These are phyloP conservation scores for Talaromyces sp. DNA, from an alignment of 2,329 filamentous ascomycete genomes.

Conservation along the genomic window DNA sequence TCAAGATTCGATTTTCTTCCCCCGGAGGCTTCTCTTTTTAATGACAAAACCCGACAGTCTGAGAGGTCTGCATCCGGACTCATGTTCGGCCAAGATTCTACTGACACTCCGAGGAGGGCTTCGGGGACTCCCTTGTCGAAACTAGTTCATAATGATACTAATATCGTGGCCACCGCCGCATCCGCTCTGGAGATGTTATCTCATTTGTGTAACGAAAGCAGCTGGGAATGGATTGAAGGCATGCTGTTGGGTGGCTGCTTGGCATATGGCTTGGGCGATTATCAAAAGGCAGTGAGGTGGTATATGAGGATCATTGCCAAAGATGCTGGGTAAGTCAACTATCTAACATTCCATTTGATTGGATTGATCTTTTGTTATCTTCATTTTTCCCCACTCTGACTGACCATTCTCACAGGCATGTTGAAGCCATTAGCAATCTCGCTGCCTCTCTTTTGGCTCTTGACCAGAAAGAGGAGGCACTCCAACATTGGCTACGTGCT, in stretches of 20 bases:
- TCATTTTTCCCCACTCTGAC: conserved; percentile 11
- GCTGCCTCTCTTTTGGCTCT: conserved; percentile 85
- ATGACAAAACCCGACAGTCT: conserved; percentile 3
- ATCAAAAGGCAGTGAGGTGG: conserved; percentile 60
- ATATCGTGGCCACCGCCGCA: conserved; percentile 55
- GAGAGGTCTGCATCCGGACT: conserved; percentile 1
- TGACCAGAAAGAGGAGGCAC: conserved; percentile 75
- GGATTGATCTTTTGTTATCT: conserved; percentile 12
- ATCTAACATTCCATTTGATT: neutral
- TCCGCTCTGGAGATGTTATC: conserved; percentile 68
- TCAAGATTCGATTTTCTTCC: conserved; percentile 29
- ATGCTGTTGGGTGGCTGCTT: conserved; percentile 88
- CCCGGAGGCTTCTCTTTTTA: conserved; percentile 13
- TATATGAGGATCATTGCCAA: conserved; percentile 53
- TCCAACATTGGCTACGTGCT: conserved; percentile 79
- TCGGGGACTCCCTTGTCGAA: conserved; percentile 29
- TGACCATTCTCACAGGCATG: conserved; percentile 55
- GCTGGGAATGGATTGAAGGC: conserved; percentile 87
- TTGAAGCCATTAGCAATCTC: conserved; percentile 90
- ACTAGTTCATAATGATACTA: conserved; percentile 32
- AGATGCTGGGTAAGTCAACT: conserved; percentile 49
- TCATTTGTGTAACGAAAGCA: conserved; percentile 70
- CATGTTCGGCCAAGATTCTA: conserved; percentile 1
- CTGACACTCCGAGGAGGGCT: conserved; percentile 13
- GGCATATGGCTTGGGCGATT: conserved; percentile 82